Evolutionary conservation across 2,329 filamentous ascomycete species (phyloP).

Genomic region (Apiospora koreana): DNA sequence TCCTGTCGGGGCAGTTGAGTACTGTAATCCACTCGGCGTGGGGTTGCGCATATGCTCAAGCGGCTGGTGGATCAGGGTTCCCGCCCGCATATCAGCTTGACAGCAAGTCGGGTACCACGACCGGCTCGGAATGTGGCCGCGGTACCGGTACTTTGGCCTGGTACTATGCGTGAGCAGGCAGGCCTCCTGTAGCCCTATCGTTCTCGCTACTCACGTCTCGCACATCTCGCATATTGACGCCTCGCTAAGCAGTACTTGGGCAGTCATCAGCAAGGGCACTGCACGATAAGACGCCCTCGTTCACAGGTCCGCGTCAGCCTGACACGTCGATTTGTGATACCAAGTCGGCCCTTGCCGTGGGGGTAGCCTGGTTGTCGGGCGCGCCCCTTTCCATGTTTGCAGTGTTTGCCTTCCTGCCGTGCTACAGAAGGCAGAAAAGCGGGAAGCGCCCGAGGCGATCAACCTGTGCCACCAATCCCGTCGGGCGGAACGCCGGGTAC

Average conservation of each 20-base stretch:
- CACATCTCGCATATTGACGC: not conserved
- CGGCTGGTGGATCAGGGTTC: not conserved
- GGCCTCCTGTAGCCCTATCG: not conserved
- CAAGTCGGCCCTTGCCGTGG: not conserved
- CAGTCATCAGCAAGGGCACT: not conserved
- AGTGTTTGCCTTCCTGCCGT: not conserved
- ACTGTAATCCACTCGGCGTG: not conserved
- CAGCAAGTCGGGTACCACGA: not conserved
- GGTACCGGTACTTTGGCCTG: not conserved
- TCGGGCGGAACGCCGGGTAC: not conserved
- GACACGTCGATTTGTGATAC: not conserved
- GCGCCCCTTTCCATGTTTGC: not conserved
- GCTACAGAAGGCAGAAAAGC: not conserved
- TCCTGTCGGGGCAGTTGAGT: not conserved
- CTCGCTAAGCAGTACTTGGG: not conserved
- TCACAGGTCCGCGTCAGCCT: not conserved
- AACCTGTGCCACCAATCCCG: not conserved
- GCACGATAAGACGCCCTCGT: not conserved
- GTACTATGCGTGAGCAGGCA: not conserved
- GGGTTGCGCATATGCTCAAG: not conserved
- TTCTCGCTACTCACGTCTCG: not conserved
- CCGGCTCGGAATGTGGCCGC: not conserved
- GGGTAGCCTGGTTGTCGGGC: not conserved
- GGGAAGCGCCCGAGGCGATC: constrained; percentile 7
- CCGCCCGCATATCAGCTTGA: not conserved